Evolutionary conservation across 2,329 filamentous ascomycete genomes (phyloP).

Genomic region (Albophoma yamanashiensis): DNA sequence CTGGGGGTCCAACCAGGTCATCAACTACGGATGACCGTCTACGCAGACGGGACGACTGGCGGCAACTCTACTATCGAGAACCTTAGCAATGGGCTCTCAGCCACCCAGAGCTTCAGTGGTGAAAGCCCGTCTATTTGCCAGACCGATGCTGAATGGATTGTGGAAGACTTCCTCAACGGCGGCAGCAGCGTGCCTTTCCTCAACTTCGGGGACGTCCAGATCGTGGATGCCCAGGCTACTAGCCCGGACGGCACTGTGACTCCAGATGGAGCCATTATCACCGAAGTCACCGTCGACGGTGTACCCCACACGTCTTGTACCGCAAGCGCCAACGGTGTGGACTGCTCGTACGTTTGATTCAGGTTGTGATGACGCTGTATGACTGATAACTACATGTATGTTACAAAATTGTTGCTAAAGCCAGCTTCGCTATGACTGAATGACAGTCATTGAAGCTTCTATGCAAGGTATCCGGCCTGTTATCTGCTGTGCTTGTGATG

Average conservation of each 20-base stretch:
- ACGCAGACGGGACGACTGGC: not conserved
- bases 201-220: not conserved
- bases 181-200: not conserved
- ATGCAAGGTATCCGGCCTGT: not conserved
- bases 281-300: not conserved
- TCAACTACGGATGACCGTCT: not conserved
- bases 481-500: not conserved
- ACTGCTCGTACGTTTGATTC: not conserved
- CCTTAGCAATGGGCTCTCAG: not conserved
- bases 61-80: not conserved
- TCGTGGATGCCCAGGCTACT: not conserved
- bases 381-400: not conserved
- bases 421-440: not conserved
- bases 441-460: not conserved
- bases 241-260: not conserved
- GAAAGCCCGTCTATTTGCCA: not conserved
- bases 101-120: not conserved
- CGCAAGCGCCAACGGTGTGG: not conserved
- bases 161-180: not conserved
- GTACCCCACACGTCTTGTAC: not conserved
- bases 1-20: not conserved
- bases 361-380: not conserved
- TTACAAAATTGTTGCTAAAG: too few relatives aligned
- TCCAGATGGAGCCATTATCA: not conserved
- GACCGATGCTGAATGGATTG: not conserved